Evolutionary conservation across 495 filamentous ascomycete genomes (phyloP).

Genomic region (Cudoniella acicularis): DNA sequence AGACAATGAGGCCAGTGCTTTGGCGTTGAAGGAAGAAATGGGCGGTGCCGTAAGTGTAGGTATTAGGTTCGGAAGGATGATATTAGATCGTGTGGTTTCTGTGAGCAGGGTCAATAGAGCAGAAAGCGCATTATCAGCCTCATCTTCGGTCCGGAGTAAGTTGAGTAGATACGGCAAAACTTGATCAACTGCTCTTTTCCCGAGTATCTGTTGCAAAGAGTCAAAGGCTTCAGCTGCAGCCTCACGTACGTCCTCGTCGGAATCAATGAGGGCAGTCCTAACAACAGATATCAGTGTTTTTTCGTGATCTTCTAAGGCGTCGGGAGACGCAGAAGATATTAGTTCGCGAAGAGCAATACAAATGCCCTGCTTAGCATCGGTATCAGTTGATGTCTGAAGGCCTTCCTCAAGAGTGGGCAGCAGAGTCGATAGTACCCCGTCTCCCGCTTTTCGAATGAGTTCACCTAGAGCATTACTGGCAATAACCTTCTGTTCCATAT

Average conservation of each 20-base stretch:
- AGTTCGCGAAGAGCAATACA: conserved; percentile 94
- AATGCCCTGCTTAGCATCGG: conserved; percentile 94
- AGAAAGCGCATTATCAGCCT: conserved; percentile 87
- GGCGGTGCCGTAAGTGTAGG: conserved; percentile 85
- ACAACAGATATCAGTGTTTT: conserved; percentile 92
- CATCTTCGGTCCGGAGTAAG: conserved; percentile 75
- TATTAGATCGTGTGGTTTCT: conserved; percentile 88
- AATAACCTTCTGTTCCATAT: conserved; percentile 98
- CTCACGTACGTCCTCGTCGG: conserved; percentile 84
- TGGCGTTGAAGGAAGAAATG: conserved; percentile 93
- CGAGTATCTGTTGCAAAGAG: conserved; percentile 84
- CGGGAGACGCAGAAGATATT: conserved; percentile 84
- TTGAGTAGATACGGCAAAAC: conserved; percentile 89
- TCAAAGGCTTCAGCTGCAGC: conserved; percentile 97
- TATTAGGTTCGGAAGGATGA: conserved; percentile 93
- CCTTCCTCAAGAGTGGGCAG: conserved; percentile 92
- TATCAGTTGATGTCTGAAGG: conserved; percentile 80
- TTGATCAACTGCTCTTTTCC: conserved; percentile 90
- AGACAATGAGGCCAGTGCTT: conserved; percentile 85
- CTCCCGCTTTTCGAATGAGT: conserved; percentile 92
- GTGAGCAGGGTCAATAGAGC: conserved; percentile 90
- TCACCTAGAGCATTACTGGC: conserved; percentile 95
- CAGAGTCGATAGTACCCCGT: conserved; percentile 82
- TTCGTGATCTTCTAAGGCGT: conserved; percentile 90
- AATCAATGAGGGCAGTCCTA: conserved; percentile 86